phyloP scores from a whole-genome alignment of 306 rosid species.

The Ormosia semicastrata region DNA sequence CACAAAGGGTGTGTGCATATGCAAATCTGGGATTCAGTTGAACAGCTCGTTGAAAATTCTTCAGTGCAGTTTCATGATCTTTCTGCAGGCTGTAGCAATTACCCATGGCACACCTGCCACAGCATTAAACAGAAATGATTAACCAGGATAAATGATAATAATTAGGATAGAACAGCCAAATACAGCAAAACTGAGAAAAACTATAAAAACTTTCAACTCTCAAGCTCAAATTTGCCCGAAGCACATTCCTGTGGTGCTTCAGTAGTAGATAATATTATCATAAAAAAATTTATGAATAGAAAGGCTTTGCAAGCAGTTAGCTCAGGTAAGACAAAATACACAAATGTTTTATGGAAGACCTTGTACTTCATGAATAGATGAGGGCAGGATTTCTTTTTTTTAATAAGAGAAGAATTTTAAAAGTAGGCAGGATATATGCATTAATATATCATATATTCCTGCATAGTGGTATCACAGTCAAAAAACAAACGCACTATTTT shows the following conservation, averaged over 20 bases:
- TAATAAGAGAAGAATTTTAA: background rate
- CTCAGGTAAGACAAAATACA: background rate
- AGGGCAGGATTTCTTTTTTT: background rate
- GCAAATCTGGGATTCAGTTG: conserved; percentile 90
- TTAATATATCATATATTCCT: background rate
- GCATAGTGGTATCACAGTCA: background rate
- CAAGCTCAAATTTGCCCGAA: background rate
- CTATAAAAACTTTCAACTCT: background rate
- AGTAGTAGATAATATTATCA: background rate
- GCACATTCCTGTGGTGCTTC: background rate
- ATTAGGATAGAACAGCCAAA: background rate
- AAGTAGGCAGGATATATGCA: background rate
- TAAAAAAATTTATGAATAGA: background rate
- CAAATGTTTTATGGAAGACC: background rate
- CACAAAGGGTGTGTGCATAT: conserved; percentile 98
- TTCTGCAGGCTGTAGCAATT: conserved; percentile 63
- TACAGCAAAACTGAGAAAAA: background rate
- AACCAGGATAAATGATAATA: conserved; percentile 11
- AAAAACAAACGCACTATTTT: background rate
- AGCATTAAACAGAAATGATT: conserved; percentile 22
- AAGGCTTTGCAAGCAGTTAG: background rate
- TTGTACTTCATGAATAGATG: background rate
- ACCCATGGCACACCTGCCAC: conserved; percentile 56
- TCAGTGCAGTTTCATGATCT: conserved; percentile 49
- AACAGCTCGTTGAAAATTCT: conserved; percentile 95